These are phyloP conservation scores for Bassia scoparia DNA, from an alignment of 148 eudicot species.

Conservation along the genomic window DNA sequence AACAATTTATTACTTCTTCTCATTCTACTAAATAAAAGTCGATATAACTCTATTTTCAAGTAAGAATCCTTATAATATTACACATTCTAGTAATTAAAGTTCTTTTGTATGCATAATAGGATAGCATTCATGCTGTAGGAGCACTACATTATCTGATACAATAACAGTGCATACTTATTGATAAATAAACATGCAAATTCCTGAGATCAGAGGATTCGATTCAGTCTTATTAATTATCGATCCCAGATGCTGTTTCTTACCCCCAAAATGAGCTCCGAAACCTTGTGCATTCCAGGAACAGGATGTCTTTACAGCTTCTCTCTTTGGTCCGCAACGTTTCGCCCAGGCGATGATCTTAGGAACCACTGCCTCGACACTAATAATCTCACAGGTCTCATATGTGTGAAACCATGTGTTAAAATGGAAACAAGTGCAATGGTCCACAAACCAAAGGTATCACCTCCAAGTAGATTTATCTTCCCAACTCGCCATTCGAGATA, in stretches of 20 bases:
- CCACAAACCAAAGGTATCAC: slow-evolving; percentile 32
- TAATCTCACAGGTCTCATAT: slow-evolving; percentile 26
- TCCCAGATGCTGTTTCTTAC: slow-evolving; percentile 11
- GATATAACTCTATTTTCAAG: too few species aligned
- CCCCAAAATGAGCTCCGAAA: slow-evolving; percentile 21
- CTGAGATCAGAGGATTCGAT: too few species aligned
- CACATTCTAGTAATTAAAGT: too few species aligned
- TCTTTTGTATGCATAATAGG: too few species aligned
- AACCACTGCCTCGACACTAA: slow-evolving; percentile 37
- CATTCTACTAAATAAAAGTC: too few species aligned
- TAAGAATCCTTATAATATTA: too few species aligned
- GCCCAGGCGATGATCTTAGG: slow-evolving; percentile 43
- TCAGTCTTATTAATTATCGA: too few species aligned
- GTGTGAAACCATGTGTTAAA: slow-evolving; percentile 36
- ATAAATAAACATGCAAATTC: too few species aligned
- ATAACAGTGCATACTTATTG: too few species aligned
- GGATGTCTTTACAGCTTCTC: slow-evolving; percentile 27
- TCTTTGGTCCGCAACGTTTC: slow-evolving; percentile 36
- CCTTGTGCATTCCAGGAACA: slow-evolving; percentile 29
- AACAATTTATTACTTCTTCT: too few species aligned
- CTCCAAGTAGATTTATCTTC: slow-evolving; percentile 35
- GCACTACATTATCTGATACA: too few species aligned
- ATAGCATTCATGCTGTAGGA: too few species aligned
- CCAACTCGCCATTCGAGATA: slow-evolving; percentile 27
- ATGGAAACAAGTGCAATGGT: slow-evolving; percentile 29